phyloP scores from a whole-genome alignment of 768 basidiomycete genomes.

The Boletus bicolor region DNA sequence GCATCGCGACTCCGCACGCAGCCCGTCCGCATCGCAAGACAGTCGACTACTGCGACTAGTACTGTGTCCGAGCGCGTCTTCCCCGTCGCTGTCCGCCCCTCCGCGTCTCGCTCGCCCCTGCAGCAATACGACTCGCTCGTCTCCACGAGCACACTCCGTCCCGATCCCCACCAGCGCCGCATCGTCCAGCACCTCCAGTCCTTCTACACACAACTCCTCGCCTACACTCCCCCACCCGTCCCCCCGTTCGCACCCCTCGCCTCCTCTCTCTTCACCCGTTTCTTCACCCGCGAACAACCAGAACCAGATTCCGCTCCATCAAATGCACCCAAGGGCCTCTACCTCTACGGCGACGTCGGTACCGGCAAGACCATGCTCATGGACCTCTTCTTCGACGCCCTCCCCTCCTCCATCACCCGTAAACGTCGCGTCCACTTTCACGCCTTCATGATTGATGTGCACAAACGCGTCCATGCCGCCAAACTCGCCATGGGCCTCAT shows the following conservation, averaged over 20 bases:
- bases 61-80: not conserved
- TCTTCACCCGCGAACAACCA: slow-evolving; percentile 28
- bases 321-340: slow-evolving; percentile 78
- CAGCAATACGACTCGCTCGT: slow-evolving; percentile 49
- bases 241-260: slow-evolving; percentile 35
- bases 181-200: slow-evolving; percentile 82
- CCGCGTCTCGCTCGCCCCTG: slow-evolving; percentile 23
- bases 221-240: slow-evolving; percentile 69
- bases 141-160: slow-evolving; percentile 50
- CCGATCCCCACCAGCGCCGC: slow-evolving; percentile 80
- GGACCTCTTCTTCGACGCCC: slow-evolving; percentile 92
- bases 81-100: not conserved
- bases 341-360: slow-evolving; percentile 95
- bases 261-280: slow-evolving; percentile 21
- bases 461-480: slow-evolving; percentile 84
- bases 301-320: slow-evolving; percentile 38
- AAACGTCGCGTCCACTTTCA: slow-evolving; percentile 96
- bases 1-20: slow-evolving; percentile 1
- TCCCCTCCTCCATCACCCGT: slow-evolving; percentile 60
- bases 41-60: slow-evolving; percentile 7
- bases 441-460: slow-evolving; percentile 98
- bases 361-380: slow-evolving; percentile 99
- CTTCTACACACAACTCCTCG: slow-evolving; percentile 66
- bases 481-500: slow-evolving; percentile 67
- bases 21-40: slow-evolving; percentile 5